Percentiles rank a stretch among this genome's conserved stretches.
These are phyloP conservation scores for Candida oleophila DNA, from an alignment of 805 yeast species.

Conservation along the genomic window DNA sequence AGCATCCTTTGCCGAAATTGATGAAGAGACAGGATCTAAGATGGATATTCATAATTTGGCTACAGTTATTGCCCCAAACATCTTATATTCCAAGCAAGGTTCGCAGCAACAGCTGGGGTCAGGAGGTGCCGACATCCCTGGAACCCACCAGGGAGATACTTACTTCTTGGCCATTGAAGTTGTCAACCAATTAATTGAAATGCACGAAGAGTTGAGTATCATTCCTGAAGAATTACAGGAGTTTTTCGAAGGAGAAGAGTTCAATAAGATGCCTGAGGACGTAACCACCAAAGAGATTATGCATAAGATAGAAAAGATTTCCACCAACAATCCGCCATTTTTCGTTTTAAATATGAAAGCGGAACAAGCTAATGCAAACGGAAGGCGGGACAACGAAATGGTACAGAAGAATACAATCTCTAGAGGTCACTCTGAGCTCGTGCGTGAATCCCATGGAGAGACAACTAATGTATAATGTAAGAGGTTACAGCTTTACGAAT, in stretches of 20 bases:
- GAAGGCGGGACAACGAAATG: slow-evolving; percentile 9
- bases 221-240: slow-evolving; percentile 67
- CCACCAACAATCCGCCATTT: slow-evolving; percentile 30
- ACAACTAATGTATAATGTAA: slow-evolving; percentile 16
- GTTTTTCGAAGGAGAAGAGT: slow-evolving; percentile 48
- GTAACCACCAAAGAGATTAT: slow-evolving; percentile 36
- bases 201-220: slow-evolving; percentile 73
- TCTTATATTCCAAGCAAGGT: slow-evolving; percentile 59
- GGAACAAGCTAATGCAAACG: neutral
- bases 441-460: slow-evolving; percentile 30
- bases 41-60: slow-evolving; percentile 96
- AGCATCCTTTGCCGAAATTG: slow-evolving; percentile 90
- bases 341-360: slow-evolving; percentile 16
- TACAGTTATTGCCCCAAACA: slow-evolving; percentile 92
- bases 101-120: slow-evolving; percentile 13
- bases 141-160: slow-evolving; percentile 53
- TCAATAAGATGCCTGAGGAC: slow-evolving; percentile 18
- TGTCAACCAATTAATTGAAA: slow-evolving; percentile 76
- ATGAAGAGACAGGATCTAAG: slow-evolving; percentile 81
- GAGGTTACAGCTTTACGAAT: neutral
- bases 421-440: slow-evolving; percentile 28
- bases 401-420: slow-evolving; percentile 26
- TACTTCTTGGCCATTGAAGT: slow-evolving; percentile 91
- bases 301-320: slow-evolving; percentile 28
- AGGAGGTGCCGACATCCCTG: slow-evolving; percentile 9